These are phyloP conservation scores for button mushroom (Agaricus bisporus) DNA, from an alignment of 768 basidiomycete species.

Conservation along the genomic window DNA sequence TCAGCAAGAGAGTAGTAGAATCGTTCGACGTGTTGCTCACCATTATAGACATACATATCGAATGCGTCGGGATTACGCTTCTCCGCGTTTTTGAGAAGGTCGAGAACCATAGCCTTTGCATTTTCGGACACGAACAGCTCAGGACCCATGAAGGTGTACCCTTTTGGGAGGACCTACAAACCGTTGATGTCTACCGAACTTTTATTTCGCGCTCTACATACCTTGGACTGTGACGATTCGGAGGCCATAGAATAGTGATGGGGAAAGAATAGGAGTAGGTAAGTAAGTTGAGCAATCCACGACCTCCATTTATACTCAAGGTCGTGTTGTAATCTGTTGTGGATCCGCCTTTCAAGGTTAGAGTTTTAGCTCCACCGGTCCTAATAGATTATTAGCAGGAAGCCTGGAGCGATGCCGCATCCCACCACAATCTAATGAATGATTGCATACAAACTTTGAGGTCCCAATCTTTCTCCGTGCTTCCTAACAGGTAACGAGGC, in stretches of 20 bases:
- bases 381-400: too few species aligned
- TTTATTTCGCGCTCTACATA: neutral
- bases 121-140: constrained; percentile 23
- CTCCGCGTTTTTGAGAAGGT: constrained; percentile 23
- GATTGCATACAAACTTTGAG: too few species aligned
- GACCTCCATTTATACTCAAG: neutral
- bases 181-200: neutral
- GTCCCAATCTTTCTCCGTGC: too few species aligned
- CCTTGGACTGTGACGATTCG: neutral
- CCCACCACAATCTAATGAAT: too few species aligned
- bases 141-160: constrained; percentile 26
- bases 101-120: constrained; percentile 21
- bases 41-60: constrained; percentile 29
- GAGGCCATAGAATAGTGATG: neutral
- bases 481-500: too few species aligned
- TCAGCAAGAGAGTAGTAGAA: neutral
- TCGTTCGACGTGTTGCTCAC: constrained; percentile 13
- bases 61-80: constrained; percentile 27
- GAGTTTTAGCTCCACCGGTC: too few species aligned
- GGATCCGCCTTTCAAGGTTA: too few species aligned
- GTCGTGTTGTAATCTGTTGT: too few species aligned
- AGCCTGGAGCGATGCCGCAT: too few species aligned
- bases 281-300: too few species aligned
- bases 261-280: neutral
- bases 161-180: constrained; percentile 18